These are phyloP conservation scores for Juncus inflexus DNA, from an alignment of 176 grass and related monocot genomes.

Conservation along the genomic window DNA sequence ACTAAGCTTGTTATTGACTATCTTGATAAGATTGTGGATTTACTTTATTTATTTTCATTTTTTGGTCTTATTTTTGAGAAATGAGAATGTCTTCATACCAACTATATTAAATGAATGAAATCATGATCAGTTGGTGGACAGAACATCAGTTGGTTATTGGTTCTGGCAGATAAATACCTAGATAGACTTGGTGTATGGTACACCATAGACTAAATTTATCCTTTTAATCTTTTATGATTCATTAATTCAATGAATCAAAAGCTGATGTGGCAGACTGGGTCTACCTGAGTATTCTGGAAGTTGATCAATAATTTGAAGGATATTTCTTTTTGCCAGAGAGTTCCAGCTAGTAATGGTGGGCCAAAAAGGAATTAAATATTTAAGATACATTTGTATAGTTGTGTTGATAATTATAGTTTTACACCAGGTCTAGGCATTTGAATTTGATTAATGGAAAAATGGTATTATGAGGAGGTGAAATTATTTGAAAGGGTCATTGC, in stretches of 20 bases:
- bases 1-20: constrained; percentile 2
- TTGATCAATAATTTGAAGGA: background rate
- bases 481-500: background rate
- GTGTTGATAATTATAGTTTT: constrained; percentile 8
- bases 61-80: background rate
- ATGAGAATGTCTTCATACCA: constrained; percentile 16
- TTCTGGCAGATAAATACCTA: background rate
- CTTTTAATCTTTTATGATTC: background rate
- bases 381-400: background rate
- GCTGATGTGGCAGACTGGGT: constrained; percentile 18
- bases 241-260: background rate
- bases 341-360: background rate
- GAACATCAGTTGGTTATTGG: constrained; percentile 25
- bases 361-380: background rate
- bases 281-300: background rate
- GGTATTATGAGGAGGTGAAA: constrained; percentile 5
- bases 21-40: constrained; percentile 1
- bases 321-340: constrained; percentile 12
- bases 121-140: constrained; percentile 22
- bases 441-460: constrained; percentile 1
- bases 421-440: background rate
- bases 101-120: constrained; percentile 29
- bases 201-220: background rate
- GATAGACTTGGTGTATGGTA: background rate
- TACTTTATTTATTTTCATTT: constrained; percentile 5